Conservation (phyloP, 176 grass and related monocot genomes). For the Pharus latifolius region DNA sequence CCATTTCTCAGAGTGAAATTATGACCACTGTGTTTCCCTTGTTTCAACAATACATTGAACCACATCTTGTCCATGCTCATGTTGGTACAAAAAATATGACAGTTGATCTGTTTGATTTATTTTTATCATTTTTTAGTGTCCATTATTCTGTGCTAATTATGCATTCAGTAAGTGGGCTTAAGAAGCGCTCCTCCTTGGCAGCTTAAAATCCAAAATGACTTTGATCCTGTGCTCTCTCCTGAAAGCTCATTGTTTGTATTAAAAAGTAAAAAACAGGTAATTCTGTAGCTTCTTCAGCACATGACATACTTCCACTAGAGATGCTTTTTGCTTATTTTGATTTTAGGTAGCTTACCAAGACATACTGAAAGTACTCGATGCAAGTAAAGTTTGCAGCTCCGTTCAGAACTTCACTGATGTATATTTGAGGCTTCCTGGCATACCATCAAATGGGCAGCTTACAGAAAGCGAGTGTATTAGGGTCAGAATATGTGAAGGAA, state of each 20-base stretch:
- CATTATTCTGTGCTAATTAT: background rate
- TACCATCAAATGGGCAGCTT: conserved; percentile 65
- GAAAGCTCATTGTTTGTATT: conserved; percentile 97
- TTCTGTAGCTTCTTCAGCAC: conserved; percentile 2
- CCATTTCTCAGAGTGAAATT: conserved; percentile 90
- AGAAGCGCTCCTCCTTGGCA: conserved; percentile 27
- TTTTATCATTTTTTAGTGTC: background rate
- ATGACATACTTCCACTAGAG: background rate
- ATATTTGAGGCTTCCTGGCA: conserved; percentile 74
- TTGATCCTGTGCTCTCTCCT: conserved; percentile 95
- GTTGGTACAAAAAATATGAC: conserved; percentile 82
- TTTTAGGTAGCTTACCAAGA: conserved; percentile 83
- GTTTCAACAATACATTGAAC: conserved; percentile 97
- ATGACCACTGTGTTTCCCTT: conserved; percentile 95
- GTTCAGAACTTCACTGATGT: conserved; percentile 97
- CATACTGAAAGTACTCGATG: conserved; percentile 73
- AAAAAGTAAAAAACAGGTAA: conserved; percentile 91
- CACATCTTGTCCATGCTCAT: conserved; percentile 99
- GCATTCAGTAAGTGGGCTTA: conserved; percentile 14
- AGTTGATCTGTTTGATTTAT: conserved; percentile 12
- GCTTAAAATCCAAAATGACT: conserved; percentile 99
- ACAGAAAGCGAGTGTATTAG: conserved; percentile 90
- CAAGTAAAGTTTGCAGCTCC: conserved; percentile 82
- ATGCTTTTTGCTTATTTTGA: background rate
- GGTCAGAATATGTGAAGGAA: conserved; percentile 98